Conservation (phyloP, 2,329 filamentous ascomycete species). For the Ceratocystis albifundus region DNA sequence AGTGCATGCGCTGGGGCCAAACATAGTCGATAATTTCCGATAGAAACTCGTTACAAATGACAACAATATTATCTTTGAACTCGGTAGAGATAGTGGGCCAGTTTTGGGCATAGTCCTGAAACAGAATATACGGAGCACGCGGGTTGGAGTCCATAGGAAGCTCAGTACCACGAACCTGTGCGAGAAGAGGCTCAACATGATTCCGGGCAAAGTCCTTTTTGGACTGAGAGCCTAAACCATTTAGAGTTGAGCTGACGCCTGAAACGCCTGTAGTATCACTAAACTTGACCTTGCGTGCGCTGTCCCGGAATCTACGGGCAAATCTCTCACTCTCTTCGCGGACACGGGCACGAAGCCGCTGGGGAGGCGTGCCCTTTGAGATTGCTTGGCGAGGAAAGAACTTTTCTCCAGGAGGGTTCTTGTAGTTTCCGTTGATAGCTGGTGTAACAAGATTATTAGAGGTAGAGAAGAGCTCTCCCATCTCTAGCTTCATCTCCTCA, state of each 20-base stretch:
- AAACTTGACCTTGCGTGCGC: conserved; percentile 41
- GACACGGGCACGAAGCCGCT: conserved; percentile 41
- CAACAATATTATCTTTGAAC: conserved; percentile 43
- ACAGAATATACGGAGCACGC: conserved; percentile 43
- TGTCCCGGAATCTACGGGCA: conserved; percentile 37
- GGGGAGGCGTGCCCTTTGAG: conserved; percentile 40
- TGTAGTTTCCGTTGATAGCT: conserved; percentile 44
- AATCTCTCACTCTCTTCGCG: conserved; percentile 43
- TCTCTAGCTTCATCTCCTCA: conserved; percentile 43
- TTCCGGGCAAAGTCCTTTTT: conserved; percentile 40
- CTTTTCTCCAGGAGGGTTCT: conserved; percentile 41
- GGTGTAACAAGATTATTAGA: conserved; percentile 45
- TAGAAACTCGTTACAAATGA: conserved; percentile 44
- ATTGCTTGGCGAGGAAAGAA: conserved; percentile 42
- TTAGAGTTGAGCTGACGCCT: conserved; percentile 26
- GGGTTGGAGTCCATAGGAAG: conserved; percentile 44
- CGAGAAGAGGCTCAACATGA: conserved; percentile 40
- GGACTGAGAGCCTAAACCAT: conserved; percentile 29
- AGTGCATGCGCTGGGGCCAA: conserved; percentile 42
- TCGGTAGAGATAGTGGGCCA: conserved; percentile 43
- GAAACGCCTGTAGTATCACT: conserved; percentile 23
- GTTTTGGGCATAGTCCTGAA: conserved; percentile 42
- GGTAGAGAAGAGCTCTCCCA: conserved; percentile 42
- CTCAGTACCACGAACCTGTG: conserved; percentile 42
- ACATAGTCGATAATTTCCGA: conserved; percentile 40